Conservation (phyloP, 257 asterid genomes). For the Leonotis leonurus region DNA sequence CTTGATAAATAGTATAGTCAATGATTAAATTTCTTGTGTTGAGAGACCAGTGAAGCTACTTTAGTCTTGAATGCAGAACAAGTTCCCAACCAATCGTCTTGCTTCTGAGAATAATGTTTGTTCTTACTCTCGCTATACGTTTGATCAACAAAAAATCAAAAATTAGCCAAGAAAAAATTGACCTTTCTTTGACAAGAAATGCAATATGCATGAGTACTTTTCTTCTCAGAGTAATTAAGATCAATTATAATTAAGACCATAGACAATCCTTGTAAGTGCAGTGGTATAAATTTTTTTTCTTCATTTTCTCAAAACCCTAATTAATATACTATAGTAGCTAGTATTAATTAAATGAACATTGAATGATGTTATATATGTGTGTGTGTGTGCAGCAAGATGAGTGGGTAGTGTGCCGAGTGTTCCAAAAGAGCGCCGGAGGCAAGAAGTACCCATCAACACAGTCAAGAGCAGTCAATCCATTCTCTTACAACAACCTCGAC, state of each 20-base stretch:
- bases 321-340: too few relatives aligned
- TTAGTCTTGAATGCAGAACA: not conserved
- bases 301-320: too few relatives aligned
- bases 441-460: slow-evolving; percentile 58
- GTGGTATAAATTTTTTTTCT: too few relatives aligned
- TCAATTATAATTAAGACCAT: not conserved
- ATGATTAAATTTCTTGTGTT: slow-evolving; percentile 5
- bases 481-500: slow-evolving; percentile 42
- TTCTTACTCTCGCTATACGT: slow-evolving; percentile 12
- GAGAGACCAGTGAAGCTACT: too few relatives aligned
- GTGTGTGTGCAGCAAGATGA: slow-evolving; percentile 61
- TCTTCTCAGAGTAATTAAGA: not conserved
- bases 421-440: slow-evolving; percentile 67
- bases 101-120: not conserved
- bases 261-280: not conserved
- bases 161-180: slow-evolving; percentile 14
- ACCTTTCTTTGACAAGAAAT: not conserved
- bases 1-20: not conserved
- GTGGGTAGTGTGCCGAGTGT: slow-evolving; percentile 95
- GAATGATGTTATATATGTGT: not conserved
- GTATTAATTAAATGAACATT: too few relatives aligned
- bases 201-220: not conserved
- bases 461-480: slow-evolving; percentile 42
- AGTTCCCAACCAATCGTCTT: slow-evolving; percentile 22
- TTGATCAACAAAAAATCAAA: not conserved